These are phyloP conservation scores for Porodaedalea pini DNA, from an alignment of 1,284 basidiomycete genomes.

Conservation along the genomic window DNA sequence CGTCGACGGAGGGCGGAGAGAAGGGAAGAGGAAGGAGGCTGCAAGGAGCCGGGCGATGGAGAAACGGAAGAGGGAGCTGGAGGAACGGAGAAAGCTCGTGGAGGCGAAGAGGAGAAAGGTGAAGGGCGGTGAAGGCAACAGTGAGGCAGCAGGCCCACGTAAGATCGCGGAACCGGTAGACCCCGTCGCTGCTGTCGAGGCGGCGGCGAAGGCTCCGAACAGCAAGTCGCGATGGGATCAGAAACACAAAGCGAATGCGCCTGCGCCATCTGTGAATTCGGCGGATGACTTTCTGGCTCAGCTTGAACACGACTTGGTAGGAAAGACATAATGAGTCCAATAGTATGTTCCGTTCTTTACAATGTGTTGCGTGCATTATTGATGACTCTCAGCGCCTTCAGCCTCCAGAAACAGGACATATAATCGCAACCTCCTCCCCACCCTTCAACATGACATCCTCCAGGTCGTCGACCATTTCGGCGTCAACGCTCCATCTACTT, in stretches of 20 bases:
- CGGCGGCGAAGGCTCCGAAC: constrained; percentile 27
- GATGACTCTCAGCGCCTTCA: constrained; percentile 31
- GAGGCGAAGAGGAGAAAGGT: constrained; percentile 78
- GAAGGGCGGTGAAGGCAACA: constrained; percentile 22
- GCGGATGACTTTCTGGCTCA: constrained; percentile 65
- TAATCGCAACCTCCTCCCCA: constrained; percentile 76
- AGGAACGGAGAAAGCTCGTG: constrained; percentile 72
- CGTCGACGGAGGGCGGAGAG: constrained; percentile 30
- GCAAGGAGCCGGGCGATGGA: constrained; percentile 61
- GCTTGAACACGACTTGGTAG: constrained; percentile 47
- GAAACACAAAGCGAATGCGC: constrained; percentile 27
- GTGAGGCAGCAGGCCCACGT: constrained; percentile 18
- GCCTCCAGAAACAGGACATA: constrained; percentile 80
- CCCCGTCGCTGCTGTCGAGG: constrained; percentile 51
- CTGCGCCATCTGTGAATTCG: constrained; percentile 29
- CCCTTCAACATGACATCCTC: constrained; percentile 50
- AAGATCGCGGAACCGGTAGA: constrained; percentile 30
- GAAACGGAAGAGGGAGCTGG: constrained; percentile 76
- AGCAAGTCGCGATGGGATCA: constrained; percentile 14
- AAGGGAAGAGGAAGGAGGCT: constrained; percentile 21
- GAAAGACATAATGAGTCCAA: constrained; percentile 4
- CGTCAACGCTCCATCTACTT: constrained; percentile 75
- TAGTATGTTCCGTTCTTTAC: not conserved
- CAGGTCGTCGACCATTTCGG: constrained; percentile 71
- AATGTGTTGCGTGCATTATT: not conserved